phyloP scores from a whole-genome alignment of 2,329 filamentous ascomycete species.

The Elsinoe arachidis region DNA sequence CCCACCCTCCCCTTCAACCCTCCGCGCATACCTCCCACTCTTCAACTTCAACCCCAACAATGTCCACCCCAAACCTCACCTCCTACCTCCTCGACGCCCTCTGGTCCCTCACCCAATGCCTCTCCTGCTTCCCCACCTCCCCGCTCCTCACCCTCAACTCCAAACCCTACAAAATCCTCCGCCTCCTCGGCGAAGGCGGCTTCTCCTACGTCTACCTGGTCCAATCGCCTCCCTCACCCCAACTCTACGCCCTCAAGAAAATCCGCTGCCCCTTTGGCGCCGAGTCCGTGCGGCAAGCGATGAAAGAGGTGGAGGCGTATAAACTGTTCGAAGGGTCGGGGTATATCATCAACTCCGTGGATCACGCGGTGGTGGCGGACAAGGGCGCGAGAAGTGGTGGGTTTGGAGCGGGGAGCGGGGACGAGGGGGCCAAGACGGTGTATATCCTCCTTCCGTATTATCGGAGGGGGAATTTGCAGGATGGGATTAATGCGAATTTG shows the following conservation, averaged over 20 bases:
- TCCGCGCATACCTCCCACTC: not conserved
- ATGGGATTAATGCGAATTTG: conserved; percentile 96
- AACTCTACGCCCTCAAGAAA: conserved; percentile 93
- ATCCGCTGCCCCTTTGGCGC: conserved; percentile 97
- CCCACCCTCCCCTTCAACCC: not conserved
- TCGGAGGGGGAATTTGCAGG: conserved; percentile 86
- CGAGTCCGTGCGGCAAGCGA: conserved; percentile 86
- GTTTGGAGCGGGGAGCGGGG: conserved; percentile 19
- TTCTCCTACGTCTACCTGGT: conserved; percentile 99
- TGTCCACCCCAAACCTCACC: conserved; percentile 22
- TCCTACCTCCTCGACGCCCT: conserved; percentile 74
- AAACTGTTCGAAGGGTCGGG: conserved; percentile 73
- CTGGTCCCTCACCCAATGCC: conserved; percentile 87
- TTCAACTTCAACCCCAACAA: not conserved
- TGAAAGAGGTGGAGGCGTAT: conserved; percentile 97
- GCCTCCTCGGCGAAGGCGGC: conserved; percentile 90
- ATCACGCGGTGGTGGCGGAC: conserved; percentile 74
- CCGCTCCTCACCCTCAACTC: conserved; percentile 93
- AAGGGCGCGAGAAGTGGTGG: conserved; percentile 26
- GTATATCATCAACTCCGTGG: conserved; percentile 78
- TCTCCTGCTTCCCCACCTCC: conserved; percentile 91
- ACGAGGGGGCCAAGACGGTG: conserved; percentile 73
- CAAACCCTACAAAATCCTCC: conserved; percentile 89
- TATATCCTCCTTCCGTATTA: conserved; percentile 97
- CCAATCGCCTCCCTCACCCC: conserved; percentile 73